A percentile compares a stretch with the other conserved stretches of the same genome.
Conservation (phyloP, 768 basidiomycete genomes). For the Psilocybe cubensis region DNA sequence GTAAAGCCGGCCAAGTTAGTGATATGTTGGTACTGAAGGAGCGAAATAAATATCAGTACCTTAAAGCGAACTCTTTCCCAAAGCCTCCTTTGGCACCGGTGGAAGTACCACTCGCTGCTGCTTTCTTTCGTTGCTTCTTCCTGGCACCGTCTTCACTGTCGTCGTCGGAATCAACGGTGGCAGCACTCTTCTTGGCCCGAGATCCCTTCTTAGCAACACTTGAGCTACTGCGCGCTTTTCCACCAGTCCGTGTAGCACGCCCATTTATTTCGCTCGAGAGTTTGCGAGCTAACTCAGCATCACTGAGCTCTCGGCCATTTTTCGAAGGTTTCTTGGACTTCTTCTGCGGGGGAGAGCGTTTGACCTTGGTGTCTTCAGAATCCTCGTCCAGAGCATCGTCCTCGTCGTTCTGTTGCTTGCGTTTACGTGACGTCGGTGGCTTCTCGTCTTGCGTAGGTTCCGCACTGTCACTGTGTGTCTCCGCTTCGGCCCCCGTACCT, state of each 20-base stretch:
- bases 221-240: conserved; percentile 36
- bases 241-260: conserved; percentile 53
- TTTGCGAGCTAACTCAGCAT: conserved; percentile 73
- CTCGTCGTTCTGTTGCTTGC: conserved; percentile 40
- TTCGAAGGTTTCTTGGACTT: conserved; percentile 54
- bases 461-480: conserved; percentile 30
- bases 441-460: conserved; percentile 26
- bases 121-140: conserved; percentile 37
- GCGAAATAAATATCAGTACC: conserved; percentile 47
- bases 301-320: conserved; percentile 56
- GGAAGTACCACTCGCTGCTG: conserved; percentile 41
- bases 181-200: conserved; percentile 57
- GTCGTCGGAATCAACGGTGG: conserved; percentile 55
- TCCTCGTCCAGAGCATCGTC: conserved; percentile 33
- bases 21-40: conserved; percentile 12
- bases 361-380: conserved; percentile 33
- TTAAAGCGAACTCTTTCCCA: conserved; percentile 75
- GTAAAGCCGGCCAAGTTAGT: conserved; percentile 9
- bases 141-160: conserved; percentile 48
- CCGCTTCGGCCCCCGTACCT: conserved; percentile 31
- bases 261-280: conserved; percentile 73
- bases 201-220: conserved; percentile 47
- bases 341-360: conserved; percentile 43
- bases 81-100: conserved; percentile 72
- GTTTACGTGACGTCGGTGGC: conserved; percentile 34